These are phyloP conservation scores for Candida patagonica DNA, from an alignment of 805 yeast species.

Conservation along the genomic window DNA sequence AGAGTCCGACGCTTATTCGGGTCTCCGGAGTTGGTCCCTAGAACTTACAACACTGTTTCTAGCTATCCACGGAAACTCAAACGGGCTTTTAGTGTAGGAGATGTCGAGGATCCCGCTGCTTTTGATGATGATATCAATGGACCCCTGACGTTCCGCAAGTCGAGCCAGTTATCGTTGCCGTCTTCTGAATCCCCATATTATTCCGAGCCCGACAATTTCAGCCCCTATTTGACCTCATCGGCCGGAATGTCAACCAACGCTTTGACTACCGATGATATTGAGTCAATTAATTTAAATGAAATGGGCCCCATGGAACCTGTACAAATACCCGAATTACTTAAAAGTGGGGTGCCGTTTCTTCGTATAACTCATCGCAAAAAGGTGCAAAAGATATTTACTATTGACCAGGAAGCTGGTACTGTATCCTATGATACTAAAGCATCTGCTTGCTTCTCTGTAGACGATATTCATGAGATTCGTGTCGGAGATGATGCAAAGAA, in stretches of 20 bases:
- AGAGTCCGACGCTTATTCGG: not conserved
- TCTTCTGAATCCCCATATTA: constrained; percentile 10
- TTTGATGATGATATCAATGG: constrained; percentile 1
- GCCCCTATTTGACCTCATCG: no score
- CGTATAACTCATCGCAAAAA: constrained; percentile 65
- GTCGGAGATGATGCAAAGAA: constrained; percentile 67
- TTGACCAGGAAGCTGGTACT: constrained; percentile 47
- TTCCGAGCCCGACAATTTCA: not conserved
- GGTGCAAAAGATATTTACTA: constrained; percentile 45
- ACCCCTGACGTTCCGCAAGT: constrained; percentile 13
- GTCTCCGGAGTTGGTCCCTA: not conserved
- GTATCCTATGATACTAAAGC: constrained; percentile 50
- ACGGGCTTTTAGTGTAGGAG: not conserved
- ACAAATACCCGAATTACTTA: constrained; percentile 35
- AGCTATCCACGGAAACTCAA: not conserved
- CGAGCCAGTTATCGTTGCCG: constrained; percentile 11
- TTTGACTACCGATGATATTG: no score
- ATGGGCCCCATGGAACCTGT: not conserved
- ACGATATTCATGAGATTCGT: constrained; percentile 53
- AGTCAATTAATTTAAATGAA: no score
- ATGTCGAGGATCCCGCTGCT: not conserved
- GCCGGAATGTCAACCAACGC: no score
- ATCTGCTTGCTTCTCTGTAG: constrained; percentile 41
- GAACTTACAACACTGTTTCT: not conserved
- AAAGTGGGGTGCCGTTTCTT: constrained; percentile 52